Conservation (phyloP, 495 filamentous ascomycete species). For the Aspergillus olivimuriae region DNA sequence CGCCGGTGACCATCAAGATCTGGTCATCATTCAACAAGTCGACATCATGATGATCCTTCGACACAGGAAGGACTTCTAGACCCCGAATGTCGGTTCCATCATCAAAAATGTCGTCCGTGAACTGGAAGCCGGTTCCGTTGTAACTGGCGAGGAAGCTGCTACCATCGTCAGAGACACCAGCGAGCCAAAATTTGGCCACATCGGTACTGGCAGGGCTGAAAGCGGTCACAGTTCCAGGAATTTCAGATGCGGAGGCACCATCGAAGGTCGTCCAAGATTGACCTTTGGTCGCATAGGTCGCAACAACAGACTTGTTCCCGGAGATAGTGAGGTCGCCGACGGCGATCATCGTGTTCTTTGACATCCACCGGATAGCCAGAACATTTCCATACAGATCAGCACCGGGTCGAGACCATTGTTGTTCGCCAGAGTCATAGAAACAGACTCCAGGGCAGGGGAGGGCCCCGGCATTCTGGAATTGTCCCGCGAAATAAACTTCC, state of each 20-base stretch:
- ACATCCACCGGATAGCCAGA: slow-evolving; percentile 67
- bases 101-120: slow-evolving; percentile 52
- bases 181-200: slow-evolving; percentile 68
- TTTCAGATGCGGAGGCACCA: slow-evolving; percentile 48
- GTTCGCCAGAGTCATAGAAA: slow-evolving; percentile 56
- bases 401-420: slow-evolving; percentile 75
- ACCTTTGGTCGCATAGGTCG: slow-evolving; percentile 61
- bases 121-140: slow-evolving; percentile 54
- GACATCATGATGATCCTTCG: slow-evolving; percentile 56
- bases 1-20: slow-evolving; percentile 74
- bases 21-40: slow-evolving; percentile 57
- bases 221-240: slow-evolving; percentile 75
- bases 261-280: slow-evolving; percentile 58
- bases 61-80: slow-evolving; percentile 72
- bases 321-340: slow-evolving; percentile 69
- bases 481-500: slow-evolving; percentile 80
- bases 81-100: slow-evolving; percentile 63
- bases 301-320: slow-evolving; percentile 58
- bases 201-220: slow-evolving; percentile 65
- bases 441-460: slow-evolving; percentile 78
- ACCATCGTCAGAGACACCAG: slow-evolving; percentile 60
- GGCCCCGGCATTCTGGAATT: slow-evolving; percentile 74
- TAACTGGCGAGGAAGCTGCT: slow-evolving; percentile 74
- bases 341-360: slow-evolving; percentile 59
- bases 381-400: slow-evolving; percentile 62